Percentiles rank a stretch among this genome's conserved stretches.
Conservation (phyloP, 495 filamentous ascomycete genomes). For the Penicillium diatomitis region DNA sequence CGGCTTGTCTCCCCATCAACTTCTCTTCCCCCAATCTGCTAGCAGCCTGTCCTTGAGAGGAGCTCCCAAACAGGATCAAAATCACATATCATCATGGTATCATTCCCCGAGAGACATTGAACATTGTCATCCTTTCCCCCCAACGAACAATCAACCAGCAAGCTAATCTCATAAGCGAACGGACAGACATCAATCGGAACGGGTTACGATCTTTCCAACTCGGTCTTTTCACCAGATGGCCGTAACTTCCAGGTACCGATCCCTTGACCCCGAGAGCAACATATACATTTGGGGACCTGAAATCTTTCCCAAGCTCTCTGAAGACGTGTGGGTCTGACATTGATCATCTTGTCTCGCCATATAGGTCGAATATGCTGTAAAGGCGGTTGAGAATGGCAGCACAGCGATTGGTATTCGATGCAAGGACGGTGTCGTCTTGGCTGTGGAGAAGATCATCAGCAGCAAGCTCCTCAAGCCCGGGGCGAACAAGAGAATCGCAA, state of each 20-base stretch:
- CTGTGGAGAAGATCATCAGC: constrained; percentile 90
- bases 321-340: too few relatives aligned
- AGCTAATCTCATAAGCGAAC: neutral
- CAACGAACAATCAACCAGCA: constrained; percentile 1
- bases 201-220: constrained; percentile 98
- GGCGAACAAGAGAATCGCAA: constrained; percentile 94
- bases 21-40: constrained; percentile 3
- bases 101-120: constrained; percentile 1
- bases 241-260: constrained; percentile 80
- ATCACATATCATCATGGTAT: constrained; percentile 25
- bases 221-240: constrained; percentile 97
- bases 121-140: neutral
- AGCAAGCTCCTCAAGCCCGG: constrained; percentile 90
- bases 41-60: constrained; percentile 1
- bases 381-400: constrained; percentile 97
- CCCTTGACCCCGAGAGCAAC: neutral
- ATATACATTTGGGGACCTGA: too few relatives aligned
- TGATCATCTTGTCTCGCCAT: neutral
- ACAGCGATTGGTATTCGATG: constrained; percentile 94
- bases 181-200: constrained; percentile 95
- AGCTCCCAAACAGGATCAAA: neutral
- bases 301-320: too few relatives aligned
- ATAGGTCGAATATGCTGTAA: constrained; percentile 92
- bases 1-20: neutral
- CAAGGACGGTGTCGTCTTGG: constrained; percentile 93